These are phyloP conservation scores for Glycyrrhiza uralensis DNA, from an alignment of 306 rosid species.

Conservation along the genomic window DNA sequence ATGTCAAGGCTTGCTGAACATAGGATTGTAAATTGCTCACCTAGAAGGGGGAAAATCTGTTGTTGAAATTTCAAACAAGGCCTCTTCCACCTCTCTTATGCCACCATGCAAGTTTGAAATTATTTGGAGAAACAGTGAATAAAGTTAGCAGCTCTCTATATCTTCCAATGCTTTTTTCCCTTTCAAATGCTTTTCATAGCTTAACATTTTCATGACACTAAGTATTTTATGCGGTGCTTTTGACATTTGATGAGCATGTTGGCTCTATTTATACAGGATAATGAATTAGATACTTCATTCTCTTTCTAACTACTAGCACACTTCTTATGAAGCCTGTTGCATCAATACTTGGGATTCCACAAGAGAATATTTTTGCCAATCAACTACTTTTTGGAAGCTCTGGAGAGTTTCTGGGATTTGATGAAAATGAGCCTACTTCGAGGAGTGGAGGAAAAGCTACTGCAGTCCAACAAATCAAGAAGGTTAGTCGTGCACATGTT, in stretches of 20 bases:
- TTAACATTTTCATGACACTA: conserved; percentile 3
- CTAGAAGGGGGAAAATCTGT: background rate
- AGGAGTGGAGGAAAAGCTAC: conserved; percentile 92
- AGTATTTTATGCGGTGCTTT: conserved; percentile 10
- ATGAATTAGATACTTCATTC: background rate
- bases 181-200: conserved; percentile 13
- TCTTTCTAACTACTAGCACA: conserved; percentile 21
- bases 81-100: background rate
- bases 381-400: conserved; percentile 73
- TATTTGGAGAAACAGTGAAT: background rate
- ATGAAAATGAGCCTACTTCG: conserved; percentile 79
- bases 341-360: conserved; percentile 68
- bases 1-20: background rate
- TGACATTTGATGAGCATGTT: background rate
- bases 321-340: conserved; percentile 82
- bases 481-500: conserved; percentile 48
- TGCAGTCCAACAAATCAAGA: conserved; percentile 76
- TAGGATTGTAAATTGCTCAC: background rate
- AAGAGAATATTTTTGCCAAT: conserved; percentile 76
- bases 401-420: conserved; percentile 90
- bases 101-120: background rate
- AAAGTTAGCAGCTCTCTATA: background rate
- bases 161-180: background rate
- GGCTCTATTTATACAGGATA: background rate
- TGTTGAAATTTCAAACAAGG: background rate